Evolutionary conservation across 2,329 filamentous ascomycete genomes (phyloP), one percentile per base, ranked within the genome.

Genomic region (Colletotrichum sojae): DNA sequence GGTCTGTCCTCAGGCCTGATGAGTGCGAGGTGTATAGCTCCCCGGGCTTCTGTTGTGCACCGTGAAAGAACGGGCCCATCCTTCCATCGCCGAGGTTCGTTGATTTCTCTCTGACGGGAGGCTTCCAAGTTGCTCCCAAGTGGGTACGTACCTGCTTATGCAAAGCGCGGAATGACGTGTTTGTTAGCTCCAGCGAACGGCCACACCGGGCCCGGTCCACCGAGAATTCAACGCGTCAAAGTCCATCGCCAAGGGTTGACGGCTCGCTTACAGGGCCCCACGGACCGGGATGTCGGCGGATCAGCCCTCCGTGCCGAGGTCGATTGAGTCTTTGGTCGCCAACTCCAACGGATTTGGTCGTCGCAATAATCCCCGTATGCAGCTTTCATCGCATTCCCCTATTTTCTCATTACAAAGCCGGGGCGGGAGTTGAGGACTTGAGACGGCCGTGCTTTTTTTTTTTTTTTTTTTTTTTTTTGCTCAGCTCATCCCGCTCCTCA

Each of bases 341-440:
- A 69, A 69, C 36, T 67, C 67, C 67, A 36, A 67, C 67, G 67
- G 67, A 53, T 22, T 69, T 69, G 55, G 52, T n/a, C 31, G 40
- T n/a, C 25, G 10, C 22, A 39, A 39, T 46, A 43, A 6, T 43
- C 40, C 22, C 45, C 31, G 31, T 20, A n/a, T 49, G 49, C 20
- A 43, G 27, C 46, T 46, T n/a, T 27, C 15, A 16, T 49, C 52
- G n/a, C 9, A 13, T 56, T 49, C 8, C 13, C 13, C 36, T 22
- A 10, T 62, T 54, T 43, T 51, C 40, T 49, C 13, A 61, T 69
- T 69, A 67, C 62, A 61, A 61, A 69, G 49, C 62, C 51, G 43
- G 18, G 3, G 31, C 22, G 4, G 16, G 22, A 52, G 31, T 36
- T 36, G 5, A 56, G 31, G 52, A 56, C 15, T 60, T 59, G 40